Evolutionary conservation across 441 rosid species (phyloP), one percentile per base, ranked within the genome.

Genomic region (Mallotus repandus): DNA sequence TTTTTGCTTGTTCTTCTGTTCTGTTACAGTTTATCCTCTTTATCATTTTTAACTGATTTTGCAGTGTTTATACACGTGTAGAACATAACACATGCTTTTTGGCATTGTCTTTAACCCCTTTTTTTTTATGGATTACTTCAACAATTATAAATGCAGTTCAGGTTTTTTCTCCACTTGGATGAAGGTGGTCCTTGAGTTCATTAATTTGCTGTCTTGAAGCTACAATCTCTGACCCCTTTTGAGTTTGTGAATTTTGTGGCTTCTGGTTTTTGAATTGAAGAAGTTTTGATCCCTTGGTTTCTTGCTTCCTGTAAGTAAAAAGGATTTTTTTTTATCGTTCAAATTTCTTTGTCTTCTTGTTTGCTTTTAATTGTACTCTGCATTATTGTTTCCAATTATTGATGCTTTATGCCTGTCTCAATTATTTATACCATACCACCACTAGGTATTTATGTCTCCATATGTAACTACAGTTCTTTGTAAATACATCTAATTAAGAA

Each of bases 21-120:
- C 80, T 87, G 83, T 82, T 61, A 70, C 84, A 75, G 74, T 71
- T 66, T 50, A 75, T 71, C 38, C 59, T 29, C 69, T 32, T 32
- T 8, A 48, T 56, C 50, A 69, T 46, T 81, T 77, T 69, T 68
- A 80, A 80, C 85, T 59, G 81, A 69, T 74, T 60, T 76, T 66
- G 76, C 80, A 68, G 83, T 22, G 41, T 12, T 75, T 68, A 64
- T 76, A 77, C 85, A 80, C 76, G 78, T 86, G 87, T 78, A 64
- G 16, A n/a, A 46, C 62, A 22, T 66, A 71, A 21, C 53, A 66
- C 79, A 73, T 78, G 80, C 72, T n/a, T 76, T 81, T 85, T 72
- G 76, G 73, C 78, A 45, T 79, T 77, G 77, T 75, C 73, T 78
- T 45, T 45, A 70, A 63, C 68, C 76, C 29, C 57, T 58, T 74